Conservation (phyloP, 768 basidiomycete species). For the Russula lepida region DNA sequence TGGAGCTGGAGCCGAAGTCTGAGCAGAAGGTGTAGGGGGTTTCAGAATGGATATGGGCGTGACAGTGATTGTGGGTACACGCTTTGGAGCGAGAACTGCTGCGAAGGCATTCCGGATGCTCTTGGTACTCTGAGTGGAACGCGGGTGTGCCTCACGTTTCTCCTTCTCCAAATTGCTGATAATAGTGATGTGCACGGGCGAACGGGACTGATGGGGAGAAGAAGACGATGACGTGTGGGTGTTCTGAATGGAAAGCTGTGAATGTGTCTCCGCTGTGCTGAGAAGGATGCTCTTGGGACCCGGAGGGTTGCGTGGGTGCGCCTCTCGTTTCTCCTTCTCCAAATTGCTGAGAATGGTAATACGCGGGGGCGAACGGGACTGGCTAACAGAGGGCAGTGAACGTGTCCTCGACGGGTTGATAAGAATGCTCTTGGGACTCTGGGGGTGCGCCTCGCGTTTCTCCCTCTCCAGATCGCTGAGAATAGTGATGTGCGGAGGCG, state of each 20-base stretch:
- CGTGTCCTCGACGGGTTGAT: background rate
- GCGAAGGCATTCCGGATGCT: background rate
- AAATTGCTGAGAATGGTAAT: conserved; percentile 1
- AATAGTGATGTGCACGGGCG: background rate
- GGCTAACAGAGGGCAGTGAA: background rate
- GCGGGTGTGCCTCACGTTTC: background rate
- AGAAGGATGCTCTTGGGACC: background rate
- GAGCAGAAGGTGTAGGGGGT: background rate
- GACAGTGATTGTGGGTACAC: background rate
- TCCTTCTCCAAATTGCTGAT: background rate
- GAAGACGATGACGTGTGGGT: background rate
- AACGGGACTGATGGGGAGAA: background rate
- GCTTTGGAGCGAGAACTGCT: background rate
- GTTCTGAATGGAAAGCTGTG: background rate
- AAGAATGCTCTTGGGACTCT: background rate
- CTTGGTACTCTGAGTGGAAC: background rate
- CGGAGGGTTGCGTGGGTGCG: too few relatives aligned
- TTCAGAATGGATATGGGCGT: background rate
- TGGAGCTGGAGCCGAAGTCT: background rate
- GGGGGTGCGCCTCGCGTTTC: too few relatives aligned
- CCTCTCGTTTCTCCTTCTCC: background rate
- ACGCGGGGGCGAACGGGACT: background rate
- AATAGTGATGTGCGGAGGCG: background rate
- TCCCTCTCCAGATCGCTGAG: background rate
- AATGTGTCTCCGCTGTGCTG: background rate